Conservation (phyloP, 83 land plant species). For the Diphasiastrum complanatum region DNA sequence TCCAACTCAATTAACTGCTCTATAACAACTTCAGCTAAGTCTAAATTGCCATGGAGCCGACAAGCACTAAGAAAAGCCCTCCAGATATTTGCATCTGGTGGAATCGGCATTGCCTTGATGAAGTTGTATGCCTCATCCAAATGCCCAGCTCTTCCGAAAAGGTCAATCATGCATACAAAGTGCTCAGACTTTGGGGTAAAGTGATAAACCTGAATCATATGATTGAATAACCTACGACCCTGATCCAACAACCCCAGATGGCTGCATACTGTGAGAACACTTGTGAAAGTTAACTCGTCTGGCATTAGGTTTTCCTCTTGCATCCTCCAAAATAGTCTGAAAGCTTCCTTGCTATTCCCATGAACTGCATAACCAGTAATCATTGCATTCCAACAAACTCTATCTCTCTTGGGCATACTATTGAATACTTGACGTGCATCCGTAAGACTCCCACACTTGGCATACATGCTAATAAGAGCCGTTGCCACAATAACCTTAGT, state of each 20-base stretch:
- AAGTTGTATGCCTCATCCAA: conserved; percentile 46
- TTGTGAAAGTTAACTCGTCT: conserved; percentile 43
- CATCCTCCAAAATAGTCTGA: conserved; percentile 32
- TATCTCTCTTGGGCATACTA: conserved; percentile 22
- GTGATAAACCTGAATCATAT: conserved; percentile 24
- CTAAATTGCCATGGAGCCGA: conserved; percentile 33
- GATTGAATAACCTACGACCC: conserved; percentile 39
- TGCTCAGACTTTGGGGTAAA: conserved; percentile 1
- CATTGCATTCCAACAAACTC: conserved; percentile 45
- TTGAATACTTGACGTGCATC: conserved; percentile 37
- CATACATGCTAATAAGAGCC: conserved; percentile 53
- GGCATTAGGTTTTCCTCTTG: conserved; percentile 26
- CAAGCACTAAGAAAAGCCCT: conserved; percentile 46
- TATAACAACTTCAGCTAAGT: conserved; percentile 35
- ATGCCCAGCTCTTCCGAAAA: conserved; percentile 44
- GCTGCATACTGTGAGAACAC: conserved; percentile 42
- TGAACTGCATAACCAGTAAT: conserved; percentile 40
- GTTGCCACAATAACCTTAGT: conserved; percentile 34
- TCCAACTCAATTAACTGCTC: conserved; percentile 33
- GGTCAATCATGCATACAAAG: conserved; percentile 14
- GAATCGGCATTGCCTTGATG: conserved; percentile 24
- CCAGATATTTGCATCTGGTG: conserved; percentile 50
- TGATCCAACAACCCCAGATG: conserved; percentile 40
- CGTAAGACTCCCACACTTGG: conserved; percentile 40
- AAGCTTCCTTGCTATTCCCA: conserved; percentile 45